Conservation (phyloP, 2,329 filamentous ascomycete genomes). For the Monosporascus cannonballus region DNA sequence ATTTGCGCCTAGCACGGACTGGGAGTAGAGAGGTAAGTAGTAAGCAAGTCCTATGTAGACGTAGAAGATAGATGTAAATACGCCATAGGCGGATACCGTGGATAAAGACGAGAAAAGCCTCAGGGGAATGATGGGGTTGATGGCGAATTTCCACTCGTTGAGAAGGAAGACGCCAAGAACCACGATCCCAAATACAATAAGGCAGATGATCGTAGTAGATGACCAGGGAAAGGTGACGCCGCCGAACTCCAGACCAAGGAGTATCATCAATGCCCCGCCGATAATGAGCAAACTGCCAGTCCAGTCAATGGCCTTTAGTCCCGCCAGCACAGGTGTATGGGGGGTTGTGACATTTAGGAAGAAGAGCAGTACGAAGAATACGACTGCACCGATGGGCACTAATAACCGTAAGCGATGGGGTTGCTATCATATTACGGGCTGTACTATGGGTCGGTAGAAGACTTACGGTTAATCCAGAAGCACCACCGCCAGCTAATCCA, state of each 20-base stretch:
- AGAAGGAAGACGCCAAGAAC: slow-evolving; percentile 47
- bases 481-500: slow-evolving; percentile 59
- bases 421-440: slow-evolving; percentile 19
- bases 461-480: slow-evolving; percentile 45
- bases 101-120: slow-evolving; percentile 50
- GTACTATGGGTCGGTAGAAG: too few species aligned
- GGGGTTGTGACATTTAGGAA: slow-evolving; percentile 64
- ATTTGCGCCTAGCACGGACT: slow-evolving; percentile 56
- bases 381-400: slow-evolving; percentile 46
- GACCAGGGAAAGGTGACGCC: slow-evolving; percentile 57
- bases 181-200: slow-evolving; percentile 53
- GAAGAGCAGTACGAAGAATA: slow-evolving; percentile 53
- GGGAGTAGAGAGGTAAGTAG: slow-evolving; percentile 69
- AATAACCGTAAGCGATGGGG: not conserved
- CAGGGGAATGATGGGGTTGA: slow-evolving; percentile 64
- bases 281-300: slow-evolving; percentile 56
- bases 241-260: slow-evolving; percentile 65
- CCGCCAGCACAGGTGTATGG: slow-evolving; percentile 53
- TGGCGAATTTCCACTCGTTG: slow-evolving; percentile 58
- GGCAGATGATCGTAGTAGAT: slow-evolving; percentile 55
- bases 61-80: slow-evolving; percentile 41
- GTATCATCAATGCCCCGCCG: slow-evolving; percentile 60
- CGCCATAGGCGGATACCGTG: slow-evolving; percentile 49
- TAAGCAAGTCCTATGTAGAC: slow-evolving; percentile 62
- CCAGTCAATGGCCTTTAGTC: slow-evolving; percentile 57